Evolutionary conservation across 1,139 yeast species (phyloP), one percentile per base, ranked within the genome.

Genomic region (Hansenula anomala): DNA sequence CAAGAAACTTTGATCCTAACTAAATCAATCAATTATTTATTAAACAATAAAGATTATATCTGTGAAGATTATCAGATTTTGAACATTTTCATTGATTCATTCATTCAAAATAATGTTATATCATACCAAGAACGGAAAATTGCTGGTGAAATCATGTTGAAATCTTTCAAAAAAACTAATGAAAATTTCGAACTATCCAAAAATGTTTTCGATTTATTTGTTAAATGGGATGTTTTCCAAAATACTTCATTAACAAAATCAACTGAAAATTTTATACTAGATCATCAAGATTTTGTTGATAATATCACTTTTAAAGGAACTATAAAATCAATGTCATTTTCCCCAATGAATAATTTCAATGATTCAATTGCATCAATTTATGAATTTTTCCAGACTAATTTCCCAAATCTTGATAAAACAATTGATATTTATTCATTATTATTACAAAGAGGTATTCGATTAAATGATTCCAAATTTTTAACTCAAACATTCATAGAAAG

Each of bases 401-500:
- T 36, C 15, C 25, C 26, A 6, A 23, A 36, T 5, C 32, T 56
- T 1, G 46, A 46, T 3, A 45, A 52, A 22, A 56, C 58, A 38
- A 45, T 55, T 1, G 44, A 52, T 14, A 54, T 61, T 3, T 58
- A 54, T 34, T 49, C 56, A 2, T 48, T 52, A 6, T 29, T 63
- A 20, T 48, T 64, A 19, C 40, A 51, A 14, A 46, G 56, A 28
- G 48, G 52, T 17, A 31, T 60, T 11, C 33, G 41, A 4, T 36
- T 36, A 5, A 42, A 54, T 24, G 59, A 61, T 34, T 48, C 55
- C 9, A 47, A 47, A 4, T 46, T 44, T 8, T 69, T 74, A 1
- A 53, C 62, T 11, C 36, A 51, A 11, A 40, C 63, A 11, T 72
- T 71, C 44, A 51, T 64, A n/a, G 49, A 58, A n/a, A 56, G 67